Conservation (phyloP, 306 rosid species). For the Hylodesmum podocarpum region DNA sequence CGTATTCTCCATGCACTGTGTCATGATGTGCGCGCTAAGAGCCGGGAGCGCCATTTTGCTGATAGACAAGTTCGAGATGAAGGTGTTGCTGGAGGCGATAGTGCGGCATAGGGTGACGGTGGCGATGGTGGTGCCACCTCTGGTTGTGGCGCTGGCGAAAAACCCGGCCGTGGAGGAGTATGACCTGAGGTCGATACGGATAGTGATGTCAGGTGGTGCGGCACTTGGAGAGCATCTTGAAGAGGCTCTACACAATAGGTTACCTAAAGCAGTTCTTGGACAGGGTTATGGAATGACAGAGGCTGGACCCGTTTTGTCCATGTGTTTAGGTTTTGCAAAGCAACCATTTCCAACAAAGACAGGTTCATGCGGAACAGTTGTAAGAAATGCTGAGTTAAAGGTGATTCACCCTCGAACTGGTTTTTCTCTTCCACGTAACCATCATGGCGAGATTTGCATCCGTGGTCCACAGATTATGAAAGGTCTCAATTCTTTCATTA, state of each 20-base stretch:
- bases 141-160: conserved; percentile 66
- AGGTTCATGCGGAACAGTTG: conserved; percentile 64
- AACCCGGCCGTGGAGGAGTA: conserved; percentile 50
- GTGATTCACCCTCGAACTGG: conserved; percentile 50
- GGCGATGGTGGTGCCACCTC: conserved; percentile 76
- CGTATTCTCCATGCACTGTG: conserved; percentile 55
- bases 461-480: conserved; percentile 75
- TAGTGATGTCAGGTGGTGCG: conserved; percentile 69
- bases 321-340: conserved; percentile 65
- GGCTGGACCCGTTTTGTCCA: conserved; percentile 67
- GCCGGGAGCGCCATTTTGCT: conserved; percentile 51
- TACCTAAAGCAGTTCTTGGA: conserved; percentile 62
- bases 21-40: conserved; percentile 52
- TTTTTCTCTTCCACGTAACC: conserved; percentile 39
- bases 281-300: conserved; percentile 92
- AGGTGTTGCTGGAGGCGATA: conserved; percentile 37
- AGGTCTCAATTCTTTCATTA: conserved; percentile 25
- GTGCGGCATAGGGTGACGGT: conserved; percentile 51
- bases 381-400: conserved; percentile 66
- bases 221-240: conserved; percentile 63
- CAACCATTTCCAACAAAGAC: conserved; percentile 49
- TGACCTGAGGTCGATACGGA: conserved; percentile 59
- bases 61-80: conserved; percentile 65
- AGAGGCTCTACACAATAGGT: conserved; percentile 52
- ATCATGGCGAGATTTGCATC: conserved; percentile 67